Evolutionary conservation across 495 filamentous ascomycete species (phyloP), one percentile per base, ranked within the genome.

Genomic region (Neurospora discreta): DNA sequence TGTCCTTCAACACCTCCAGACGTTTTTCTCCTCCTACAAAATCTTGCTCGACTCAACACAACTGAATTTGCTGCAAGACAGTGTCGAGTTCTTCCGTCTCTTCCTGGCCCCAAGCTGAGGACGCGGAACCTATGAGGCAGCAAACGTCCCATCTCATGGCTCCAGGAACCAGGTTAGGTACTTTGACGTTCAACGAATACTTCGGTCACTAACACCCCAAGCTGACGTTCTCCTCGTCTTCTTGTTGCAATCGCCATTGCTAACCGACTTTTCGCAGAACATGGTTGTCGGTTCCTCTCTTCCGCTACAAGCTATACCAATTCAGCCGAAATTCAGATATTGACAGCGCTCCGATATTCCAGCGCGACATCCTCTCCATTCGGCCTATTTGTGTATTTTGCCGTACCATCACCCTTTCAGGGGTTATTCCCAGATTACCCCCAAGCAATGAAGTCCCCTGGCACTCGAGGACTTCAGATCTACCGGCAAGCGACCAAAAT

Each of bases 401-500:
- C 75, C 75, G 72, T 74, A 72, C 75, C 76, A 73, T 71, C 74
- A 36, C 26, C 70, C 73, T 74, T 74, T 72, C 75, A 46, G 75
- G 72, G 73, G 73, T 42, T 69, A 43, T 43, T 71, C 43, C 70
- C 42, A 73, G 26, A 69, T 72, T 75, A 41, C 8, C n/a, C 42
- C 41, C 23, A n/a, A 7, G n/a, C 69, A 26, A 41, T 30, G 15
- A 68, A 30, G 46, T 40, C 33, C 39, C 40, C 41, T 71, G 65
- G 30, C 33, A 23, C 43, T 70, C 46, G 18, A 18, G n/a, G 58
- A 46, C 30, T n/a, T 58, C 74, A 78, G 73, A 78, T 80, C 78
- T 78, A 73, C 75, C 78, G 74, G 78, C 68, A 78, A 76, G 73
- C 74, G 71, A 77, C 52, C 23, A 23, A 23, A 60, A 71, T 70